These are phyloP conservation scores for Daldinia decipiens DNA, from an alignment of 495 filamentous ascomycete species.

Conservation along the genomic window DNA sequence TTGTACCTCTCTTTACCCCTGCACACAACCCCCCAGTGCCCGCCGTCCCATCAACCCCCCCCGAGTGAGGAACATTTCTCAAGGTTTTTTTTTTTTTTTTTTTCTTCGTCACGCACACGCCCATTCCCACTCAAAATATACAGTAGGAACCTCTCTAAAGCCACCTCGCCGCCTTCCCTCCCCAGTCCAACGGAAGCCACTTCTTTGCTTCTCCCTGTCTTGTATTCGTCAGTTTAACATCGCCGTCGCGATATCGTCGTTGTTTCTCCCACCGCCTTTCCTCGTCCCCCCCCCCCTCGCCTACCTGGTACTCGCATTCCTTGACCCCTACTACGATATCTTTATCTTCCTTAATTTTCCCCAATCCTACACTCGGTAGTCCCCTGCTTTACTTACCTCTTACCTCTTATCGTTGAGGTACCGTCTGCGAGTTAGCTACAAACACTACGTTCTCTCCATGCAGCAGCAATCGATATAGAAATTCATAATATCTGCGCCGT, in stretches of 20 bases:
- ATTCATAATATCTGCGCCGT: constrained; percentile 35
- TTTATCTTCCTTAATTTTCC: constrained; percentile 26
- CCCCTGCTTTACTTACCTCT: constrained; percentile 34
- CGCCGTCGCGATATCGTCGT: constrained; percentile 37
- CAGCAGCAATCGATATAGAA: constrained; percentile 39
- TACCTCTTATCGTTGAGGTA: constrained; percentile 25
- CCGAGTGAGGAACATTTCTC: constrained; percentile 36
- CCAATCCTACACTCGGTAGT: constrained; percentile 24
- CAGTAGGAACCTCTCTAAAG: constrained; percentile 22
- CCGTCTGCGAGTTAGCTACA: constrained; percentile 33
- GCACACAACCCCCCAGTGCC: constrained; percentile 20
- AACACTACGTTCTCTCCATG: constrained; percentile 44
- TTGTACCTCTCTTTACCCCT: constrained; percentile 38
- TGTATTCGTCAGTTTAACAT: constrained; percentile 40
- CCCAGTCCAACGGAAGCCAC: constrained; percentile 17
- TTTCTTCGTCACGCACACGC: constrained; percentile 25
- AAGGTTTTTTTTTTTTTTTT: constrained; percentile 33
- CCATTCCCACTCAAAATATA: constrained; percentile 16
- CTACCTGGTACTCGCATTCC: constrained; percentile 12
- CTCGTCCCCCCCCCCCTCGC: constrained; percentile 11
- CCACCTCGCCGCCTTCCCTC: constrained; percentile 29
- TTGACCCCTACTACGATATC: constrained; percentile 17
- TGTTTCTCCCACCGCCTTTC: constrained; percentile 36
- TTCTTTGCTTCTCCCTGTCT: constrained; percentile 34
- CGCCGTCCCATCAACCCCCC: constrained; percentile 37